A percentile compares a stretch with the other conserved stretches of the same genome.
Evolutionary conservation across 179 eudicot species (phyloP).

Genomic region (Silene noctiflora): DNA sequence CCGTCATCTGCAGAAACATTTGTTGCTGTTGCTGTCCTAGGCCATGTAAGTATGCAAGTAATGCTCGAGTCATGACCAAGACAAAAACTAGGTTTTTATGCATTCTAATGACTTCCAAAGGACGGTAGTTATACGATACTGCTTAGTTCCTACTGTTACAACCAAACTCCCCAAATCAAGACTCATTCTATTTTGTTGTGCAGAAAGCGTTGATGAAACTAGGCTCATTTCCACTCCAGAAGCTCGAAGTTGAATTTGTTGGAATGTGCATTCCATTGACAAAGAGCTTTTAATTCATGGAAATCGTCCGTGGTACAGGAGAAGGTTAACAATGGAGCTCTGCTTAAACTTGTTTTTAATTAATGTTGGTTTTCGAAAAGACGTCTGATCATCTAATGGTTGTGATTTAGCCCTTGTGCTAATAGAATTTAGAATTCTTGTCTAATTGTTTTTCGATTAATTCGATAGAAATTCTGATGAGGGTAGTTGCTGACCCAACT

Average conservation of each 20-base stretch:
- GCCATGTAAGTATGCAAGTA: no score
- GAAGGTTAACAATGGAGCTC: background rate
- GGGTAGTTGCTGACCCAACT: slow-evolving; percentile 12
- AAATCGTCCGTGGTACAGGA: slow-evolving; percentile 21
- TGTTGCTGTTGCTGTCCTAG: no score
- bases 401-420: background rate
- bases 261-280: slow-evolving; percentile 2
- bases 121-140: no score
- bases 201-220: slow-evolving; percentile 19
- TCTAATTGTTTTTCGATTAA: background rate
- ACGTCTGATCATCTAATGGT: background rate
- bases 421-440: slow-evolving; percentile 13
- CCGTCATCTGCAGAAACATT: no score
- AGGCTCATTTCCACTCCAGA: slow-evolving; percentile 21
- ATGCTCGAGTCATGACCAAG: no score
- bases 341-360: background rate
- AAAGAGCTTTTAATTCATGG: slow-evolving; percentile 9
- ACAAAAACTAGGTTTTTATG: no score
- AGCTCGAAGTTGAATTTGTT: slow-evolving; percentile 20
- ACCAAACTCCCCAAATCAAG: background rate
- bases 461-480: slow-evolving; percentile 18
- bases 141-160: background rate
- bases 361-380: background rate
- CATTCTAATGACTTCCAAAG: no score
- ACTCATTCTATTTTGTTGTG: background rate